Evolutionary conservation across 257 asterid species (phyloP).

Genomic region (Salvia rosmarinus): DNA sequence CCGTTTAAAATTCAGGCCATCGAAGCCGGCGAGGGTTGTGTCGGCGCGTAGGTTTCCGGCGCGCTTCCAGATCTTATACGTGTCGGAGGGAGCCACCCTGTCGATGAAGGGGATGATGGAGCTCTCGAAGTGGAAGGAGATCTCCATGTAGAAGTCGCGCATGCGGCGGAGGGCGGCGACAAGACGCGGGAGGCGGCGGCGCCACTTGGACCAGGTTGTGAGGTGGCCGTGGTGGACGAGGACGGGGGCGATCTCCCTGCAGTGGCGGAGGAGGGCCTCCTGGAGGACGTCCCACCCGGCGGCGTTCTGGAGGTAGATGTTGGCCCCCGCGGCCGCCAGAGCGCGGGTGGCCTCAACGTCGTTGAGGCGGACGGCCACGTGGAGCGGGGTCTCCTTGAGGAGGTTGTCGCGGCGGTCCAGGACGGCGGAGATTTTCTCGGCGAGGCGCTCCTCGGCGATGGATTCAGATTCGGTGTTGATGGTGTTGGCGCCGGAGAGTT

Average conservation of each 20-base stretch:
- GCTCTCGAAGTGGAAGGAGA: conserved; percentile 88
- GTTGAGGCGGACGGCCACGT: conserved; percentile 83
- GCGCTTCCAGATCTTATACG: conserved; percentile 90
- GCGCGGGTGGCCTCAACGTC: conserved; percentile 61
- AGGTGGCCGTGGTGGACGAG: conserved; percentile 73
- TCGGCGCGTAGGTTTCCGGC: conserved; percentile 91
- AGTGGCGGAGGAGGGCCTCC: conserved; percentile 80
- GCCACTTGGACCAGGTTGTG: conserved; percentile 85
- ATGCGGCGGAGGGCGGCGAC: conserved; percentile 79
- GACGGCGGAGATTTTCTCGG: conserved; percentile 59
- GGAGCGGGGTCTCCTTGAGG: conserved; percentile 76
- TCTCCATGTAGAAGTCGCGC: conserved; percentile 98
- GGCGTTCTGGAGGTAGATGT: conserved; percentile 71
- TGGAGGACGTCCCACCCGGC: conserved; percentile 87
- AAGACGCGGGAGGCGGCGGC: conserved; percentile 80
- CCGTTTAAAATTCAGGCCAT: conserved; percentile 84
- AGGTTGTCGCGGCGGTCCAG: conserved; percentile 82
- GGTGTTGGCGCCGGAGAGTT: conserved; percentile 46
- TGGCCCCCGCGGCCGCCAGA: conserved; percentile 77
- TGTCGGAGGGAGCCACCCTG: conserved; percentile 87
- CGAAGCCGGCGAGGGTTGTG: conserved; percentile 82
- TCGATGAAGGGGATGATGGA: conserved; percentile 86
- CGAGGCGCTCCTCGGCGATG: conserved; percentile 52
- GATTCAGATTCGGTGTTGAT: conserved; percentile 66
- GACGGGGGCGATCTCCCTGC: conserved; percentile 54